Base-by-base conservation (phyloP, 2,329 filamentous ascomycete species). In the Venturia aucupariae region DNA sequence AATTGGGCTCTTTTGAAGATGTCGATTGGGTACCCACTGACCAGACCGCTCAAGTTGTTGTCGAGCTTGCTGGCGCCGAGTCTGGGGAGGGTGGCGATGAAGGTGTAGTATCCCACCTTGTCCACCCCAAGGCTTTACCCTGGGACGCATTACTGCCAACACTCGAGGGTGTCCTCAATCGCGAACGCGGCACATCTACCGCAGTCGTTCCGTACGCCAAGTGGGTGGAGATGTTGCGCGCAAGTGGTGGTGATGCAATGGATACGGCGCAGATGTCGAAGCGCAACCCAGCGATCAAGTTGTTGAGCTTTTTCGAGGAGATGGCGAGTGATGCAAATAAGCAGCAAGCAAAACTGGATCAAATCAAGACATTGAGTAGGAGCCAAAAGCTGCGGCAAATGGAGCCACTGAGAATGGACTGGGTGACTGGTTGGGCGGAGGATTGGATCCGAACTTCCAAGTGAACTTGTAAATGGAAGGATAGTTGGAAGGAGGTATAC, bases 11-110 rank as follows among this genome's bases (percentile, higher is more conserved):
- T 10, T 24, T 61, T 17, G 30, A 61, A 41, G 17, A 17, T 15
- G 46, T 62, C 13, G 60, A 62, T 32, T 62, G 60, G 60, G 46
- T 62, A 11, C 60, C 60, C 3, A 62, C 51, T n/a, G 60, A 62
- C 38, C 39, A 27, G 8, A 41, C 39, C 1, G 46, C 48, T 24
- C 30, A 51, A 2, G 30, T 62, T 62, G 10, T 61, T n/a, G 30
- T 62, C n/a, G 46, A 35, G 38, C 61, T 62, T 19, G 46, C 61
- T n/a, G 22, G 32, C 15, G 51, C 7, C 7, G 8, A 8, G 19
- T n/a, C 15, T 24, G 22, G 27, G 51, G 35, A 6, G 7, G 5
- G 35, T 38, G 22, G 24, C 13, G 32, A 27, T 27, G 22, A 17
- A 11, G 51, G 15, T 17, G 32, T 3, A 19, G 24, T 57, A 11